Percentiles rank a stretch among this genome's conserved stretches.
phyloP scores from a whole-genome alignment of 352 stramenopile genomes.

The Peronosclerospora sorghi region DNA sequence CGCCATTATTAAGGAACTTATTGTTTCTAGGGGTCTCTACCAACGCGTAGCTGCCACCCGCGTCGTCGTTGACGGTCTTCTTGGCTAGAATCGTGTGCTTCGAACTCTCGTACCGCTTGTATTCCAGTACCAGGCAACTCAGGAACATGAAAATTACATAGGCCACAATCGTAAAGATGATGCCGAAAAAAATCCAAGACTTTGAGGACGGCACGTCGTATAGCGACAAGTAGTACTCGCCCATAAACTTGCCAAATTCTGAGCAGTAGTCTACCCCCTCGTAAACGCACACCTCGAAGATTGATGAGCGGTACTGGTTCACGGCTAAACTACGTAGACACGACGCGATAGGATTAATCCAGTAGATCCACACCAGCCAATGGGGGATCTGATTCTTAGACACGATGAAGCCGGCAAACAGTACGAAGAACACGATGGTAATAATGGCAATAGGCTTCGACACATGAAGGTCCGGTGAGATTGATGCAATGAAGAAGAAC shows the following conservation, averaged over 20 bases:
- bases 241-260: slow-evolving; percentile 25
- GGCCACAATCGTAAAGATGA: slow-evolving; percentile 18
- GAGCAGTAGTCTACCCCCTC: slow-evolving; percentile 22
- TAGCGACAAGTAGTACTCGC: slow-evolving; percentile 20
- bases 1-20: background rate
- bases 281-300: slow-evolving; percentile 17
- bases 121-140: slow-evolving; percentile 25
- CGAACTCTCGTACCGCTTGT: slow-evolving; percentile 18
- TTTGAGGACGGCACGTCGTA: slow-evolving; percentile 17
- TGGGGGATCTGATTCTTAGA: slow-evolving; percentile 2
- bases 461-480: slow-evolving; percentile 14
- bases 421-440: slow-evolving; percentile 17
- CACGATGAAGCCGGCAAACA: slow-evolving; percentile 35
- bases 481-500: slow-evolving; percentile 27
- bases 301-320: slow-evolving; percentile 16
- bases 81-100: background rate
- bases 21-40: background rate
- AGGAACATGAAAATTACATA: slow-evolving; percentile 24
- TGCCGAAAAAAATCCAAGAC: slow-evolving; percentile 2
- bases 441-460: slow-evolving; percentile 15
- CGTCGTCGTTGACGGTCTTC: background rate
- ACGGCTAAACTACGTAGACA: slow-evolving; percentile 21
- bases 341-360: slow-evolving; percentile 36
- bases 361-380: slow-evolving; percentile 43
- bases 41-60: background rate